Evolutionary conservation across 371 early-diverging fungal species (phyloP).

Genomic region (Mucor indicus): DNA sequence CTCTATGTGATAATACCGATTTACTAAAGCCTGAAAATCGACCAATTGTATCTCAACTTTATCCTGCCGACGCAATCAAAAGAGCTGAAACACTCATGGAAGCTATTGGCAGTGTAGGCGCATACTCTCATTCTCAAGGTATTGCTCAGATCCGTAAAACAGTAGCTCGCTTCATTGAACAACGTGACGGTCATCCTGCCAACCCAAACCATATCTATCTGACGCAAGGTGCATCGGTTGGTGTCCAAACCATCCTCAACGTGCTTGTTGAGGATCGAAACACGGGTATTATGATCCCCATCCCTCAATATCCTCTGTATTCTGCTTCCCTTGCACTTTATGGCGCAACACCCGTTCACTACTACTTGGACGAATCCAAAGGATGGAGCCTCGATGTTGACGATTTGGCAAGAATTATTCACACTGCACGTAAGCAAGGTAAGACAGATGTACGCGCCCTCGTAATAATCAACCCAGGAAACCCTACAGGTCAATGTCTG

Average conservation of each 20-base stretch:
- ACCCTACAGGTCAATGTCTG: conserved; percentile 94
- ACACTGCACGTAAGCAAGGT: conserved; percentile 61
- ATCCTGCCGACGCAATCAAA: conserved; percentile 79
- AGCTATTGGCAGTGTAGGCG: conserved; percentile 77
- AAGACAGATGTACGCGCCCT: conserved; percentile 86
- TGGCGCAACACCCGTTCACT: conserved; percentile 79
- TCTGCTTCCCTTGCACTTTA: conserved; percentile 83
- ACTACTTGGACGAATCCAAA: conserved; percentile 81
- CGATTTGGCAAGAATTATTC: conserved; percentile 57
- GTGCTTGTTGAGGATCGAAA: conserved; percentile 66
- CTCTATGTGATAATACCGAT: conserved; percentile 85
- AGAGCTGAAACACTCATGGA: conserved; percentile 72
- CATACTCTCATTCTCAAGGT: conserved; percentile 97
- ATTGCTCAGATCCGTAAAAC: conserved; percentile 76
- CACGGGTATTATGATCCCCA: conserved; percentile 96
- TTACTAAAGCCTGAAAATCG: conserved; percentile 61
- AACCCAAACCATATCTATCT: conserved; percentile 80
- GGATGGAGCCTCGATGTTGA: conserved; percentile 75
- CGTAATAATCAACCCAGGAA: conserved; percentile 95
- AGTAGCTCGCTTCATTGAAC: conserved; percentile 82
- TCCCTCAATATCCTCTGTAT: conserved; percentile 96
- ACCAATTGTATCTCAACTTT: conserved; percentile 52
- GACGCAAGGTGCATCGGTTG: conserved; percentile 83
- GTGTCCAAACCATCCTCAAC: conserved; percentile 85
- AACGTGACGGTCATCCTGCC: conserved; percentile 82